phyloP scores from a whole-genome alignment of 345 rosid genomes.

The Boechera retrofracta region DNA sequence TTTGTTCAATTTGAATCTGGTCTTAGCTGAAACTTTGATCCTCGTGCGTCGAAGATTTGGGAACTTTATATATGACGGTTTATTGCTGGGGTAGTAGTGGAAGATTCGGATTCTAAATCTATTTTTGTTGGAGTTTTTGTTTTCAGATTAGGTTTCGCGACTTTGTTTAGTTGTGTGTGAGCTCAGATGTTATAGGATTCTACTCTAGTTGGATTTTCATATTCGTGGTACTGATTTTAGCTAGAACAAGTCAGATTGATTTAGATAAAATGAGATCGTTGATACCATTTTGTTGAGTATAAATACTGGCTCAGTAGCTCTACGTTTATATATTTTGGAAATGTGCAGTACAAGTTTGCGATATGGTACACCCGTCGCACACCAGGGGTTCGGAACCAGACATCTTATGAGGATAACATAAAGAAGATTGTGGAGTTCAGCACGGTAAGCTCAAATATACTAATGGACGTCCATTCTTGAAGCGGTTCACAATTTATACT shows the following conservation, averaged over 20 bases:
- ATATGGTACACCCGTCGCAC: slow-evolving; percentile 97
- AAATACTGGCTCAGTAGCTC: neutral
- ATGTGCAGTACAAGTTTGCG: slow-evolving; percentile 76
- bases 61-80: neutral
- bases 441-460: slow-evolving; percentile 57
- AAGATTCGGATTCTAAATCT: slow-evolving; percentile 28
- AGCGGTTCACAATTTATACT: slow-evolving; percentile 8
- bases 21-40: slow-evolving; percentile 19
- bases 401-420: slow-evolving; percentile 93
- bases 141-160: slow-evolving; percentile 1
- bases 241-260: neutral
- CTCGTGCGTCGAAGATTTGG: neutral
- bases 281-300: slow-evolving; percentile 10
- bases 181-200: slow-evolving; percentile 28
- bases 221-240: slow-evolving; percentile 13
- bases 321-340: slow-evolving; percentile 11
- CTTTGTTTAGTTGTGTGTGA: neutral
- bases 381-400: slow-evolving; percentile 83
- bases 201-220: neutral
- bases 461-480: neutral
- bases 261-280: neutral
- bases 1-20: slow-evolving; percentile 9
- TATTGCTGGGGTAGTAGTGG: slow-evolving; percentile 12
- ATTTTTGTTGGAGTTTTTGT: neutral
- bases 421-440: slow-evolving; percentile 94